Evolutionary conservation across 805 yeast genomes (phyloP).

Genomic region (Barnettozyma sucrosica): DNA sequence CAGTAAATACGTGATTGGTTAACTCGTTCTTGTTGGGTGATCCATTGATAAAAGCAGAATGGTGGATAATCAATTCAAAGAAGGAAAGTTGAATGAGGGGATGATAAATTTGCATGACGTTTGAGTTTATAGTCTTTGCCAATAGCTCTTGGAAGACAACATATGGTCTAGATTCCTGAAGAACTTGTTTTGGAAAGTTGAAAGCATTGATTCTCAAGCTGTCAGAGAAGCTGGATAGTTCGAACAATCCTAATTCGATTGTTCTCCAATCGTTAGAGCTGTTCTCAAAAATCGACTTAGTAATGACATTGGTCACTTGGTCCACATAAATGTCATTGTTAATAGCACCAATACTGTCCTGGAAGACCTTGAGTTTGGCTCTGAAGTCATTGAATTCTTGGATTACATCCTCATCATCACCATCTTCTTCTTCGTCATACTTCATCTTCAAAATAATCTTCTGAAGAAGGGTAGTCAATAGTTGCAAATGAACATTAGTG

Average conservation of each 20-base stretch:
- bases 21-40: slow-evolving; percentile 42
- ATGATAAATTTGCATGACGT: slow-evolving; percentile 51
- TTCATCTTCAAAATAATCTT: slow-evolving; percentile 74
- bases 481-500: slow-evolving; percentile 37
- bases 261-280: slow-evolving; percentile 60
- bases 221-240: slow-evolving; percentile 74
- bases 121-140: slow-evolving; percentile 41
- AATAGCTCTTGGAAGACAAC: slow-evolving; percentile 57
- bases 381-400: slow-evolving; percentile 80
- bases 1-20: slow-evolving; percentile 58
- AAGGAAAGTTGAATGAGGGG: slow-evolving; percentile 77
- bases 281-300: slow-evolving; percentile 37
- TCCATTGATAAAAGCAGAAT: slow-evolving; percentile 55
- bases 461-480: slow-evolving; percentile 57
- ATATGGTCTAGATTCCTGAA: slow-evolving; percentile 61
- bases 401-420: slow-evolving; percentile 66
- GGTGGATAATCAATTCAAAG: slow-evolving; percentile 81
- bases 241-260: slow-evolving; percentile 81
- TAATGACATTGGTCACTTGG: slow-evolving; percentile 54
- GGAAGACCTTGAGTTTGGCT: slow-evolving; percentile 65
- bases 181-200: slow-evolving; percentile 59
- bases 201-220: slow-evolving; percentile 72
- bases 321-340: slow-evolving; percentile 58
- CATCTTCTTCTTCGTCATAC: slow-evolving; percentile 71
- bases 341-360: slow-evolving; percentile 69